phyloP scores from a whole-genome alignment of 345 rosid genomes.

The Brassica cretica region DNA sequence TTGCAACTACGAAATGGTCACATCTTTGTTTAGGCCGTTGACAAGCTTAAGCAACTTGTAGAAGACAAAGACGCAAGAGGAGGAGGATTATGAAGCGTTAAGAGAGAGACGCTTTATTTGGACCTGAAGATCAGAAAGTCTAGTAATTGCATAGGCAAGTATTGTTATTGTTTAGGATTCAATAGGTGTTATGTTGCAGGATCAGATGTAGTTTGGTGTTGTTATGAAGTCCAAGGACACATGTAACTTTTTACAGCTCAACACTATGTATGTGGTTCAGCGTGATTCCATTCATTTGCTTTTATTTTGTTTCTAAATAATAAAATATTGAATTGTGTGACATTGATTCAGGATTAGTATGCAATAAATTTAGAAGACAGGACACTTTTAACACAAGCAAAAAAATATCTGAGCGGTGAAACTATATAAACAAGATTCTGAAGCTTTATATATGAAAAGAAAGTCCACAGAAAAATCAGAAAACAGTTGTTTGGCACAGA shows the following conservation, averaged over 20 bases:
- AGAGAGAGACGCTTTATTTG: conserved; percentile 1
- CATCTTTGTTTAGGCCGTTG: background rate
- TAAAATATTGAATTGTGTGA: conserved; percentile 3
- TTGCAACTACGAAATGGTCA: background rate
- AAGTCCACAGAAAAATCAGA: conserved; percentile 15
- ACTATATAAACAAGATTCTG: conserved; percentile 11
- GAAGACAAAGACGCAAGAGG: conserved; percentile 19
- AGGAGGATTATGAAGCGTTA: background rate
- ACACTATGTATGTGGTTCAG: background rate
- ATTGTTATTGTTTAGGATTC: conserved; percentile 19
- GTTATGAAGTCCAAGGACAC: background rate
- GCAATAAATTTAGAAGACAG: conserved; percentile 7
- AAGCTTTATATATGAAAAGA: conserved; percentile 20
- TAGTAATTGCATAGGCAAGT: conserved; percentile 28
- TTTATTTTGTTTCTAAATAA: background rate
- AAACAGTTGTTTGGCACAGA: conserved; percentile 22
- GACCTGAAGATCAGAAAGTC: conserved; percentile 14
- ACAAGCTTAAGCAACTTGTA: background rate
- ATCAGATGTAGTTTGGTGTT: conserved; percentile 13
- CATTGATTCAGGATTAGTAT: conserved; percentile 20
- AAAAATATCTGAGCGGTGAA: conserved; percentile 24
- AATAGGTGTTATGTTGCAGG: conserved; percentile 6
- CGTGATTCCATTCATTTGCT: background rate
- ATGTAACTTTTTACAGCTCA: conserved; percentile 1
- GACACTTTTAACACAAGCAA: conserved; percentile 30